Evolutionary conservation across 2,329 filamentous ascomycete species (phyloP).

Genomic region (Fusarium nisikadoi): DNA sequence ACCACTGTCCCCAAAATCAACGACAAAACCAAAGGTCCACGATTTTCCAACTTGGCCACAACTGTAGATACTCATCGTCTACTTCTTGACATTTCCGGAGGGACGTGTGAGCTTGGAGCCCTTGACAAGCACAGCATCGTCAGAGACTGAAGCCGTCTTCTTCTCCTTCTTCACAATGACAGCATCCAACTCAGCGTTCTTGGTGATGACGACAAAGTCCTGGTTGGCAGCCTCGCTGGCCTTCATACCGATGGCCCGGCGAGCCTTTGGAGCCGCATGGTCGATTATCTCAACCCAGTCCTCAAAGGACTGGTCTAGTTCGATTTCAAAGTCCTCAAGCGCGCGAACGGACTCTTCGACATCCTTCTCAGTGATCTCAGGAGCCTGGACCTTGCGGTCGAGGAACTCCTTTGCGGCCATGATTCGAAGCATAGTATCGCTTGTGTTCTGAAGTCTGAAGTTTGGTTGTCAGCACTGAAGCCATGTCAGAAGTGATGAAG

Average conservation of each 20-base stretch:
- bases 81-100: not conserved
- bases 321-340: not conserved
- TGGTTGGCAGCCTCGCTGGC: not conserved
- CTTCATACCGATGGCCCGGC: not conserved
- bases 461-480: not conserved
- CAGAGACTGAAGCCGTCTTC: too few species aligned
- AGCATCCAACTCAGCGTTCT: not conserved
- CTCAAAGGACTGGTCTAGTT: not conserved
- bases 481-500: not conserved
- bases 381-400: not conserved
- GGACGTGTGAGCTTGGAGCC: not conserved
- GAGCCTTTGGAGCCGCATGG: not conserved
- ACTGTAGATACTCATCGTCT: not conserved
- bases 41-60: not conserved
- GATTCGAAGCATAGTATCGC: not conserved
- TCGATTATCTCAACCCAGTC: not conserved
- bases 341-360: not conserved
- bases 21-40: not conserved
- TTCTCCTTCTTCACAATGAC: not conserved
- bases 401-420: not conserved
- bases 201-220: not conserved
- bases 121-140: too few species aligned
- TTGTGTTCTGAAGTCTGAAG: not conserved
- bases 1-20: not conserved
- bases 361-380: not conserved